Base-by-base conservation (phyloP, 1,139 yeast species). In the Candida sp. region DNA sequence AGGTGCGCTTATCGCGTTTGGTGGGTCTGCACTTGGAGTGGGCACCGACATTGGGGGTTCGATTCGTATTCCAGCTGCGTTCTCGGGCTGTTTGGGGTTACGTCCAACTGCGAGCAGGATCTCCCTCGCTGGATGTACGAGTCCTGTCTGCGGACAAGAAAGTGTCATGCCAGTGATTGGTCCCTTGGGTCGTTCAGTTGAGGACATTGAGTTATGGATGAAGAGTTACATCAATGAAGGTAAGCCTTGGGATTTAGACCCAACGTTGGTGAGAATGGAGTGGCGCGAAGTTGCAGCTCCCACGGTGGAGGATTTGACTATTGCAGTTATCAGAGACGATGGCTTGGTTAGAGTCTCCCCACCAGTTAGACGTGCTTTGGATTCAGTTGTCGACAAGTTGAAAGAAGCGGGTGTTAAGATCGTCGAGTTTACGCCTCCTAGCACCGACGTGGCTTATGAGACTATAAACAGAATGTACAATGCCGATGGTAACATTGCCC, bases 31-130 rank as follows among this genome's bases (percentile, higher is more conserved):
- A 2, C 56, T 87, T 41, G 93, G 93, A 43, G 76, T 88, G 51
- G 94, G 94, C 22, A 80, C 89, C 40, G 96, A 88, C 67, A 87
- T 88, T 58, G 96, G 94, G 54, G 96, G 94, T 1, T 84, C 90
- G 2, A 85, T 88, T 56, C 79, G 94, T 63, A 85, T 80, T 6
- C 96, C 94, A 2, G 88, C 93, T 32, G 91, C 90, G 0, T 87
- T 77, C 63, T 79, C 85, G 45, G 91, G 91, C 26, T 67, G 81
- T 53, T 82, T 74, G 63, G 94, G 92, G 17, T 73, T 88, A 54
- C 81, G 90, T 67, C 93, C 93, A 41, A 76, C 90, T 6, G 72
- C 87, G 4, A 82, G 83, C 63, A 77, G 93, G 68, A 69, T 85
- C 47, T 77, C 88, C 6, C 54, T 61, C 27, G 33, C 38, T n/a